Percentiles rank a stretch among this genome's conserved stretches.
Evolutionary conservation across 2,329 filamentous ascomycete species (phyloP).

Genomic region (Diplodia seriata): DNA sequence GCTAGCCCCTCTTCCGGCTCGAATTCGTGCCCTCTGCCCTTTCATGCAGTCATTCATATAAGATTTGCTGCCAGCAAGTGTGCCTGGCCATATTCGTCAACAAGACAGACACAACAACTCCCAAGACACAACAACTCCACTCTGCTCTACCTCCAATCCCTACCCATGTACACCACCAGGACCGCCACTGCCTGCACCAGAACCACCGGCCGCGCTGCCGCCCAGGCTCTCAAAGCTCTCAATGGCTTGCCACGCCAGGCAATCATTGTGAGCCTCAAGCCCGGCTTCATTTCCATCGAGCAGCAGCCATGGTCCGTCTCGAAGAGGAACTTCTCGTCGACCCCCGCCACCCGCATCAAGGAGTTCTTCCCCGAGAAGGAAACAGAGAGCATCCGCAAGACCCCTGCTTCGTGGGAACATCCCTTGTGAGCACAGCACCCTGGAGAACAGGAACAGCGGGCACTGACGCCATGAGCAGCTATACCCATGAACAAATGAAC

Average conservation of each 20-base stretch:
- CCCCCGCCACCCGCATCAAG: slow-evolving; percentile 44
- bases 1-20: slow-evolving; percentile 16
- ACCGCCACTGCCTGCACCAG: slow-evolving; percentile 14
- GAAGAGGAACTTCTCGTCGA: slow-evolving; percentile 52
- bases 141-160: not conserved
- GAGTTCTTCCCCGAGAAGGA: slow-evolving; percentile 57
- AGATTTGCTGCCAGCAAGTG: slow-evolving; percentile 6
- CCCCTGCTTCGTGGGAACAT: slow-evolving; percentile 58
- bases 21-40: slow-evolving; percentile 22
- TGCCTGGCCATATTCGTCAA: not conserved
- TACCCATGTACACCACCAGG: slow-evolving; percentile 31
- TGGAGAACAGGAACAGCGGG: not conserved
- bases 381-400: slow-evolving; percentile 53
- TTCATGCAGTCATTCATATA: slow-evolving; percentile 25
- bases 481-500: slow-evolving; percentile 80
- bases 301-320: slow-evolving; percentile 38
- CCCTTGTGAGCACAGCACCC: slow-evolving; percentile 47
- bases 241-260: slow-evolving; percentile 35
- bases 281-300: slow-evolving; percentile 37
- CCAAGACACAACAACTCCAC: not conserved
- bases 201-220: slow-evolving; percentile 8
- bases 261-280: slow-evolving; percentile 35
- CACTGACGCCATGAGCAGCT: slow-evolving; percentile 53
- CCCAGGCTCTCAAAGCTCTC: slow-evolving; percentile 38
- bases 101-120: too few relatives aligned